phyloP scores from a whole-genome alignment of 2,329 filamentous ascomycete genomes.

The Raffaelea ambrosiae region DNA sequence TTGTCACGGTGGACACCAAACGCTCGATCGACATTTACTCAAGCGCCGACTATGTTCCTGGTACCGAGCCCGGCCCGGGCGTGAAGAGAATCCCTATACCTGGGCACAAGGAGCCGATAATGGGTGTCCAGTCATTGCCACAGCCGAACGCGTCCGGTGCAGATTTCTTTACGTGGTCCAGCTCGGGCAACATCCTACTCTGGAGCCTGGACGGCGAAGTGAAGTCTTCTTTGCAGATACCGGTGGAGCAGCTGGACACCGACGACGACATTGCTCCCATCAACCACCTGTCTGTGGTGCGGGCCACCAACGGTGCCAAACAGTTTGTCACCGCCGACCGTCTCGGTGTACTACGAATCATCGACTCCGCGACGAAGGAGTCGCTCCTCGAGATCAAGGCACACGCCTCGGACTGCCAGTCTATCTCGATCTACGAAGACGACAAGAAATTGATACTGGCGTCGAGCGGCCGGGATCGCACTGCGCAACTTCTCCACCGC shows the following conservation, averaged over 20 bases:
- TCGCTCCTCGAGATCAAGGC: conserved; percentile 69
- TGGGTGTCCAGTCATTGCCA: conserved; percentile 63
- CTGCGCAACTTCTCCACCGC: conserved; percentile 77
- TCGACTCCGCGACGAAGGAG: conserved; percentile 53
- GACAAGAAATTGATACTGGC: conserved; percentile 60
- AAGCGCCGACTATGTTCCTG: conserved; percentile 32
- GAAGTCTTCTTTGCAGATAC: conserved; percentile 54
- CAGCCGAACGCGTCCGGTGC: conserved; percentile 53
- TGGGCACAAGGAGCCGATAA: conserved; percentile 54
- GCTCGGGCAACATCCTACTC: conserved; percentile 68
- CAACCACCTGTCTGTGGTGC: conserved; percentile 54
- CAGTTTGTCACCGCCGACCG: conserved; percentile 78
- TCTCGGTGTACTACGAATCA: conserved; percentile 68
- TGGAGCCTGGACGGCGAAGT: conserved; percentile 71
- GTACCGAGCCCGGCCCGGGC: conserved; percentile 27
- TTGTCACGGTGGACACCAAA: conserved; percentile 68
- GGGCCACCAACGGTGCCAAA: conserved; percentile 51
- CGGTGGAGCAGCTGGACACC: conserved; percentile 54
- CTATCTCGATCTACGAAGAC: conserved; percentile 63
- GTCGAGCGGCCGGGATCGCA: conserved; percentile 80
- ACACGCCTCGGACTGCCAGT: conserved; percentile 77
- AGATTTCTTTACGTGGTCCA: conserved; percentile 84
- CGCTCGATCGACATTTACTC: conserved; percentile 64
- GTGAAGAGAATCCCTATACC: conserved; percentile 45
- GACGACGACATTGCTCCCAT: conserved; percentile 40